Base-by-base conservation (phyloP, 352 stramenopile species). In the Phytophthora cactorum region DNA sequence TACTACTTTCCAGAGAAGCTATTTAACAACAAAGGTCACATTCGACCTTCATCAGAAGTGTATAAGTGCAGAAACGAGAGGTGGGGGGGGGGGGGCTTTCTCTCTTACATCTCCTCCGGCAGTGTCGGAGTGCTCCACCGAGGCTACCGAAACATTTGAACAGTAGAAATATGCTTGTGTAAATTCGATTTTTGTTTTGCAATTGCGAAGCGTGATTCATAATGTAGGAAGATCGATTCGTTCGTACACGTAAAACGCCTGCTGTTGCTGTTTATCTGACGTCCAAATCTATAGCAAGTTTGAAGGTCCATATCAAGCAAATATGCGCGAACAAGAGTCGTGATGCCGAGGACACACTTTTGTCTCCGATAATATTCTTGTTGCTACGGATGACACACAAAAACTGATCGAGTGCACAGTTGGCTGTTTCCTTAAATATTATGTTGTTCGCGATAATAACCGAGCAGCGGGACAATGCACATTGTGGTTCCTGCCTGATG, bases 1-100 rank as follows among this genome's bases (percentile, higher is more conserved):
- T 69, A 55, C 14, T 64, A 59, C 28, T 32, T 59, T 4, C 28
- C 36, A 1, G 27, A 5, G 2, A 47, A 43, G 5, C 17, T 64
- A 0, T 64, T 69, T 46, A 27, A 4, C 12, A 39, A 11, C 3
- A 69, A 69, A 4, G 53, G 53, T 1, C 55, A 64, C 15, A n/a
- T 70, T 3, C 28, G 53, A 8, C 6, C 7, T 39, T 39, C 34
- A 39, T 39, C 10, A 6, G 34, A 39, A 9, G 2, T 39, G 34
- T 39, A 39, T 3, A 39, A 39, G 34, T 12, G 34, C 34, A 14
- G 34, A 39, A 39, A 39, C 5, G 34, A 39, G 34, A 5, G 7
- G 6, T n/a, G n/a, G n/a, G n/a, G n/a, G n/a, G 34, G 34, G 10
- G 34, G 34, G 12, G 5, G 2, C 34, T 39, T 39, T 39, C 34